Conservation (phyloP, 2,329 filamentous ascomycete species). For the Microsporum ferrugineum region DNA sequence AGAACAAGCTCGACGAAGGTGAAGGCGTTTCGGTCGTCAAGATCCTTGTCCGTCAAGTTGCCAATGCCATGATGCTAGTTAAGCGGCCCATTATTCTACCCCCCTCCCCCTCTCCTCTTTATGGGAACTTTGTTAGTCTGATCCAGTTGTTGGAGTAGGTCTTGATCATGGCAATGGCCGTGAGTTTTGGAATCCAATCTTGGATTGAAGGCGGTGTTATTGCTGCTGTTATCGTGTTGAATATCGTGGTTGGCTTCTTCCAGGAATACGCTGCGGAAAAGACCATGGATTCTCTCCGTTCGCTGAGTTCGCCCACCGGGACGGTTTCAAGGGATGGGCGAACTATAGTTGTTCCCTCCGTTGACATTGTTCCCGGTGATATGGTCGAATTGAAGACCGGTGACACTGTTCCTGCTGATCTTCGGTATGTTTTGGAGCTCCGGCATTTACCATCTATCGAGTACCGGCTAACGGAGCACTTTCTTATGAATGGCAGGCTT, state of each 20-base stretch:
- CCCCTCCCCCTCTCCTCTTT: slow-evolving; percentile 5
- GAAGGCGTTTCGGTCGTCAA: slow-evolving; percentile 57
- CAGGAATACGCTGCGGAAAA: slow-evolving; percentile 45
- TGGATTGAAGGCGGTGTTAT: slow-evolving; percentile 53
- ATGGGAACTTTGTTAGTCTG: slow-evolving; percentile 16
- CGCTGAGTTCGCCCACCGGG: slow-evolving; percentile 41
- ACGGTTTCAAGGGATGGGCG: slow-evolving; percentile 41
- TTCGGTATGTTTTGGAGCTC: slow-evolving; percentile 17
- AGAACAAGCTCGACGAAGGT: slow-evolving; percentile 55
- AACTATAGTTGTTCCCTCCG: slow-evolving; percentile 40
- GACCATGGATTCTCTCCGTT: slow-evolving; percentile 44
- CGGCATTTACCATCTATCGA: not conserved
- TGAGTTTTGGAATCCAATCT: slow-evolving; percentile 47
- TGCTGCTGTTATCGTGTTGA: slow-evolving; percentile 46
- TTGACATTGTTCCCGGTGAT: slow-evolving; percentile 48
- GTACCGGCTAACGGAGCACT: not conserved
- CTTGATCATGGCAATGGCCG: slow-evolving; percentile 47
- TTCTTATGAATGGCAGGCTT: slow-evolving; percentile 17
- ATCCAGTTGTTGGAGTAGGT: slow-evolving; percentile 23
- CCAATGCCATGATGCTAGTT: slow-evolving; percentile 58
- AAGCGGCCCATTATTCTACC: slow-evolving; percentile 16
- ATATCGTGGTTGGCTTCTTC: slow-evolving; percentile 48
- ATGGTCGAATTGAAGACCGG: slow-evolving; percentile 42
- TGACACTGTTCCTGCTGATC: slow-evolving; percentile 40
- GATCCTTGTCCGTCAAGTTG: slow-evolving; percentile 54